A percentile compares a stretch with the other conserved stretches of the same genome.
Conservation (phyloP, 257 asterid species). For the Ajuga chamaepitys region DNA sequence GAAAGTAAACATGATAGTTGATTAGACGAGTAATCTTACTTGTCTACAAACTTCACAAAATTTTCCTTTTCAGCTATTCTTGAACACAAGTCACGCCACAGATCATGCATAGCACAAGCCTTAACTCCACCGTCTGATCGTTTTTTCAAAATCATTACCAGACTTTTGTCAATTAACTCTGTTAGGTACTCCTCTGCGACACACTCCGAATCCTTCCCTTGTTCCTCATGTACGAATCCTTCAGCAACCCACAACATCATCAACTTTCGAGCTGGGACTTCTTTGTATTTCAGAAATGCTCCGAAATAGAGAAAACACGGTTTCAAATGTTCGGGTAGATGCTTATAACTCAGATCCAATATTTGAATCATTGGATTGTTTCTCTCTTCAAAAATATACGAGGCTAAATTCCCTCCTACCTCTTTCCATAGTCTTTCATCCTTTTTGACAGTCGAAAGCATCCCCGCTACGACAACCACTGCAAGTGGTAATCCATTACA, state of each 20-base stretch:
- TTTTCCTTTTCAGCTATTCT: conserved; percentile 6
- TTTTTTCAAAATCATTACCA: conserved; percentile 14
- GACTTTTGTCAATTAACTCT: conserved; percentile 13
- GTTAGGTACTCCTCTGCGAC: conserved; percentile 14
- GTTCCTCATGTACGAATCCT: conserved; percentile 17
- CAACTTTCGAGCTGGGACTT: background rate
- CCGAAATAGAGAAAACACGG: conserved; percentile 31
- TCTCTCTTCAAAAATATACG: background rate
- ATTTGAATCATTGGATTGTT: conserved; percentile 2
- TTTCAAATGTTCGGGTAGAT: conserved; percentile 24
- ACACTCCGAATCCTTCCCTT: background rate
- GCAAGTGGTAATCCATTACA: conserved; percentile 33
- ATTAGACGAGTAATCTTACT: background rate
- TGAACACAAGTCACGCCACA: conserved; percentile 23
- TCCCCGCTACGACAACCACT: conserved; percentile 30
- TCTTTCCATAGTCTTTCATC: conserved; percentile 16
- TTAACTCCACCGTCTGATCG: conserved; percentile 22
- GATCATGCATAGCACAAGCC: conserved; percentile 23
- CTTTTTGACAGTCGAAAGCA: conserved; percentile 11
- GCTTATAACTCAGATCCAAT: conserved; percentile 25
- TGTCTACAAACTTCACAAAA: background rate
- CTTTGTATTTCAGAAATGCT: conserved; percentile 1
- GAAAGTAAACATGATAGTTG: too few species aligned
- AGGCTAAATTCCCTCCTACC: conserved; percentile 11
- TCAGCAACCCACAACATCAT: conserved; percentile 24